phyloP scores from a whole-genome alignment of 768 basidiomycete genomes.

The Cubamyces lactineus region DNA sequence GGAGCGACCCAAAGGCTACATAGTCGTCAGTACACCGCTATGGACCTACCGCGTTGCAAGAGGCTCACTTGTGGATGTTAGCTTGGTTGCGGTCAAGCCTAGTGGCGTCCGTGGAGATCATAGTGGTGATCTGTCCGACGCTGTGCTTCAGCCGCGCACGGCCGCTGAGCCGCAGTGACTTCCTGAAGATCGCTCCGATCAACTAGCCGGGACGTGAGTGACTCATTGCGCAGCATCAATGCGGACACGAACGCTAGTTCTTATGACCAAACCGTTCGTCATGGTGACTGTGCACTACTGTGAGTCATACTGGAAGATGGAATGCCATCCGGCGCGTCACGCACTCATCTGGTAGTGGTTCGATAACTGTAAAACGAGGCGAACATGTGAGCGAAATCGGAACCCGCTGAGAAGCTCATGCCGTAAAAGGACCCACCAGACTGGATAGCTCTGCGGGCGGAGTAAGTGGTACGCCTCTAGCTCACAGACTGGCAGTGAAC shows the following conservation, averaged over 20 bases:
- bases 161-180: slow-evolving; percentile 68
- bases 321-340: background rate
- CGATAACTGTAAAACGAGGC: slow-evolving; percentile 23
- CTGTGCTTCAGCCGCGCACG: slow-evolving; percentile 59
- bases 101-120: slow-evolving; percentile 67
- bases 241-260: slow-evolving; percentile 46
- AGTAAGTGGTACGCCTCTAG: background rate
- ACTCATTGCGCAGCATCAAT: background rate
- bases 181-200: slow-evolving; percentile 58
- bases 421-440: slow-evolving; percentile 26
- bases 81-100: slow-evolving; percentile 54
- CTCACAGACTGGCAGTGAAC: background rate
- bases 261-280: slow-evolving; percentile 50
- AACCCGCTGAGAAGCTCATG: background rate
- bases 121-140: slow-evolving; percentile 69
- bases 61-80: slow-evolving; percentile 37
- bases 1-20: slow-evolving; percentile 61
- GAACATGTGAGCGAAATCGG: background rate
- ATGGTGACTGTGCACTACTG: slow-evolving; percentile 41
- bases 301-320: background rate
- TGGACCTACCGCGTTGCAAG: background rate
- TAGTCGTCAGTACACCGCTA: background rate
- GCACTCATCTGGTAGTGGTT: slow-evolving; percentile 50
- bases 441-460: slow-evolving; percentile 39
- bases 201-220: slow-evolving; percentile 28